A percentile compares a stretch with the other conserved stretches of the same genome.
Evolutionary conservation across 106 monocot genomes (phyloP).

Genomic region (Ottelia alismoides): DNA sequence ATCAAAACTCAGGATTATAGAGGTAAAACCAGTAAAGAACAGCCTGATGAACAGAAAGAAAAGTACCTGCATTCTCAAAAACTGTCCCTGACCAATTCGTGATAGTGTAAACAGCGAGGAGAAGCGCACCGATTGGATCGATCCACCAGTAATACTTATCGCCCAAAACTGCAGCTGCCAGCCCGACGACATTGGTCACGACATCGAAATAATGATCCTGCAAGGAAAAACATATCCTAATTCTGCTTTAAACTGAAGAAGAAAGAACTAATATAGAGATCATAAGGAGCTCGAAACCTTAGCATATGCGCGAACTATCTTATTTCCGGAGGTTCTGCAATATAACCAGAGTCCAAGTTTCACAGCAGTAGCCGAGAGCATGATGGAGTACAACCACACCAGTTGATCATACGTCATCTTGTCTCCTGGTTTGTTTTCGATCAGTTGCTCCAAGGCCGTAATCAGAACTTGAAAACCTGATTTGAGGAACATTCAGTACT

Average conservation of each 20-base stretch:
- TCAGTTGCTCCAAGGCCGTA: slow-evolving; percentile 47
- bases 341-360: slow-evolving; percentile 83
- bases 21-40: too few species aligned
- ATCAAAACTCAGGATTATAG: too few species aligned
- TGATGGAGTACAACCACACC: slow-evolving; percentile 70
- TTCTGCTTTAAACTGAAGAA: too few species aligned
- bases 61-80: slow-evolving; percentile 67
- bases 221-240: too few species aligned
- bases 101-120: slow-evolving; percentile 76
- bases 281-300: too few species aligned
- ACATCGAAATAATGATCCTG: slow-evolving; percentile 97
- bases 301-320: slow-evolving; percentile 84
- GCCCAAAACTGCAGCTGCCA: slow-evolving; percentile 81
- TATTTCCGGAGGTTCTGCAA: slow-evolving; percentile 59
- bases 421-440: slow-evolving; percentile 23
- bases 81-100: slow-evolving; percentile 72
- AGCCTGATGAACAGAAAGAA: too few species aligned
- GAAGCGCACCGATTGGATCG: slow-evolving; percentile 73
- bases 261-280: too few species aligned
- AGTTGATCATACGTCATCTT: slow-evolving; percentile 39
- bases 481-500: background rate
- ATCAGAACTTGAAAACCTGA: slow-evolving; percentile 65
- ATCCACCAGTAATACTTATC: slow-evolving; percentile 93
- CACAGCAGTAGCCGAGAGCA: slow-evolving; percentile 61
- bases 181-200: slow-evolving; percentile 68